phyloP scores from a whole-genome alignment of 345 rosid genomes.

The Salix koriyanagi region DNA sequence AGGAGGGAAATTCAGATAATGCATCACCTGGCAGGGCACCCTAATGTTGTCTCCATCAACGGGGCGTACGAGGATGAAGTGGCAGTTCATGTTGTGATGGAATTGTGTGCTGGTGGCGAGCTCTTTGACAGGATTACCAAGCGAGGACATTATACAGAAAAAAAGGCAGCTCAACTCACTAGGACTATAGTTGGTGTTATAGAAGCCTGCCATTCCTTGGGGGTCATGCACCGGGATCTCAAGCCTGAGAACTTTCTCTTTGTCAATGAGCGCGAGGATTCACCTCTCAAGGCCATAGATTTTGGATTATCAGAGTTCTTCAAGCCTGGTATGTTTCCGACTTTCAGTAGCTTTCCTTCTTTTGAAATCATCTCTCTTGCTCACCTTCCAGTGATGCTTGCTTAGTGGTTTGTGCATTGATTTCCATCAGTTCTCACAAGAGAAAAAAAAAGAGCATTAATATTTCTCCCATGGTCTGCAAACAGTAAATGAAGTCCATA shows the following conservation, averaged over 20 bases:
- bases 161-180: conserved; percentile 66
- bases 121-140: conserved; percentile 79
- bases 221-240: conserved; percentile 82
- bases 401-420: neutral
- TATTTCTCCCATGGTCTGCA: neutral
- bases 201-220: conserved; percentile 69
- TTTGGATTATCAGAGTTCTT: conserved; percentile 77
- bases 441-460: neutral
- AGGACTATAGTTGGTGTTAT: conserved; percentile 66
- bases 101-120: conserved; percentile 87
- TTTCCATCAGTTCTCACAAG: neutral
- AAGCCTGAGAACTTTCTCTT: conserved; percentile 89
- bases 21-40: conserved; percentile 72
- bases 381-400: neutral
- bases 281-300: conserved; percentile 78
- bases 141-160: conserved; percentile 75
- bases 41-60: conserved; percentile 64
- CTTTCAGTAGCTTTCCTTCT: neutral
- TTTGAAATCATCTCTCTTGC: neutral
- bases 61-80: conserved; percentile 83
- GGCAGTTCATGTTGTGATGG: conserved; percentile 93
- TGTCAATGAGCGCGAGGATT: conserved; percentile 56
- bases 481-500: neutral
- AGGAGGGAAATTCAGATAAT: conserved; percentile 91
- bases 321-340: conserved; percentile 55